Conservation (phyloP, 1,284 basidiomycete species). For the Tilletiopsis washingtonensis region DNA sequence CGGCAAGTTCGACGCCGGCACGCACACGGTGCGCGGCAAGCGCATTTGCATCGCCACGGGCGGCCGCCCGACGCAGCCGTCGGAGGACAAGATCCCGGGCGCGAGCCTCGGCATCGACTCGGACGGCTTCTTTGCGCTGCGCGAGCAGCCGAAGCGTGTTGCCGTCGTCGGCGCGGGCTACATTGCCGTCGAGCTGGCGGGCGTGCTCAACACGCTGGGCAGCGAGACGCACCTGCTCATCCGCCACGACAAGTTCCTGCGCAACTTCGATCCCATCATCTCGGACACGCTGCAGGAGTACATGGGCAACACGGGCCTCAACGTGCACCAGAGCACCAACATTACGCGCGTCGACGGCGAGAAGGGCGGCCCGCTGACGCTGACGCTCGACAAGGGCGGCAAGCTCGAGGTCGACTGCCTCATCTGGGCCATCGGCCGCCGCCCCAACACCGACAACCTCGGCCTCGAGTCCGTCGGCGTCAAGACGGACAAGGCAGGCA, state of each 20-base stretch:
- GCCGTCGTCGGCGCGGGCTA: slow-evolving; percentile 94
- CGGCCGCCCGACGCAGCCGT: slow-evolving; percentile 72
- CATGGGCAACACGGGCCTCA: slow-evolving; percentile 86
- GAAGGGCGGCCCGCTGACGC: slow-evolving; percentile 35
- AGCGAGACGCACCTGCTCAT: slow-evolving; percentile 86
- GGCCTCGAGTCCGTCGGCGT: slow-evolving; percentile 73
- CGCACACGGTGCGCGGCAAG: slow-evolving; percentile 36
- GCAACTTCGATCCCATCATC: slow-evolving; percentile 83
- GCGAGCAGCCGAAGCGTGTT: slow-evolving; percentile 81
- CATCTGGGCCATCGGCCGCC: slow-evolving; percentile 90
- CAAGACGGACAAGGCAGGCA: slow-evolving; percentile 66
- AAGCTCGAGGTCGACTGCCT: slow-evolving; percentile 76
- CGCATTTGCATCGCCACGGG: slow-evolving; percentile 64
- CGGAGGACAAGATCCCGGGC: slow-evolving; percentile 74
- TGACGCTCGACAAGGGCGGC: slow-evolving; percentile 55
- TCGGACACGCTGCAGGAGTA: slow-evolving; percentile 82
- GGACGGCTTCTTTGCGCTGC: slow-evolving; percentile 92
- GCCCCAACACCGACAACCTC: slow-evolving; percentile 68
- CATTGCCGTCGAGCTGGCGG: slow-evolving; percentile 73
- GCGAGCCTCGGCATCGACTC: slow-evolving; percentile 82
- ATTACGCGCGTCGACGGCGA: slow-evolving; percentile 65
- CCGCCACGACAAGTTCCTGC: slow-evolving; percentile 76
- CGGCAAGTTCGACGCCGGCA: slow-evolving; percentile 52
- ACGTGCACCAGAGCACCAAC: slow-evolving; percentile 71
- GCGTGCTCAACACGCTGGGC: slow-evolving; percentile 43